phyloP scores from a whole-genome alignment of 2,329 filamentous ascomycete species.

The Paecilomyces variotii region DNA sequence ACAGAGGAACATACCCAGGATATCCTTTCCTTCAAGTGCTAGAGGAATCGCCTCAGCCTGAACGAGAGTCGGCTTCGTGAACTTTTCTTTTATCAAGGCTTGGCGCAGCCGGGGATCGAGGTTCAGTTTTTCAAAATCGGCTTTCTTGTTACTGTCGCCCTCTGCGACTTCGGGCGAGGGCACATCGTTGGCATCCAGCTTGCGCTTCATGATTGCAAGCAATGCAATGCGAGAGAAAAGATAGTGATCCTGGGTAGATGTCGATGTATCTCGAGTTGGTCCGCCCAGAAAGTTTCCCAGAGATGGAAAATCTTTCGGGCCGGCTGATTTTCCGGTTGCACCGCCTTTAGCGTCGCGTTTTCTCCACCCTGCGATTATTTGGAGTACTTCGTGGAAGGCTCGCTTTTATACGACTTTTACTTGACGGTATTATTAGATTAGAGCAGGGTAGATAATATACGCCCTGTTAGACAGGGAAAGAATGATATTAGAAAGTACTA shows the following conservation, averaged over 20 bases:
- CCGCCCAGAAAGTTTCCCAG: constrained; percentile 19
- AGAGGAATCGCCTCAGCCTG: constrained; percentile 83
- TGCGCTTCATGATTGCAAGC: constrained; percentile 39
- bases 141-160: constrained; percentile 23
- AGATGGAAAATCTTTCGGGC: constrained; percentile 21
- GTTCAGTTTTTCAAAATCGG: constrained; percentile 65
- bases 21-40: constrained; percentile 77
- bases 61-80: constrained; percentile 77
- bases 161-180: constrained; percentile 29
- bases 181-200: constrained; percentile 41
- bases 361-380: neutral
- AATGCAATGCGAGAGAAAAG: neutral
- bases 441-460: too few species aligned
- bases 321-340: constrained; percentile 20
- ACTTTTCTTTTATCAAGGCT: constrained; percentile 76
- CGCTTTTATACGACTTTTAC: too few species aligned
- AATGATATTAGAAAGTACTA: too few species aligned
- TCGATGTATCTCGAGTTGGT: neutral
- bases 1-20: constrained; percentile 49
- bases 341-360: constrained; percentile 12
- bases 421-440: too few species aligned
- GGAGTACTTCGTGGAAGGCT: too few species aligned
- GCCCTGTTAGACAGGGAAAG: too few species aligned
- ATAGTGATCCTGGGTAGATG: neutral
- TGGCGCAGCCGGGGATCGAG: constrained; percentile 82